Evolutionary conservation across 2,329 filamentous ascomycete genomes (phyloP).

Genomic region (Nothopassalora personata): DNA sequence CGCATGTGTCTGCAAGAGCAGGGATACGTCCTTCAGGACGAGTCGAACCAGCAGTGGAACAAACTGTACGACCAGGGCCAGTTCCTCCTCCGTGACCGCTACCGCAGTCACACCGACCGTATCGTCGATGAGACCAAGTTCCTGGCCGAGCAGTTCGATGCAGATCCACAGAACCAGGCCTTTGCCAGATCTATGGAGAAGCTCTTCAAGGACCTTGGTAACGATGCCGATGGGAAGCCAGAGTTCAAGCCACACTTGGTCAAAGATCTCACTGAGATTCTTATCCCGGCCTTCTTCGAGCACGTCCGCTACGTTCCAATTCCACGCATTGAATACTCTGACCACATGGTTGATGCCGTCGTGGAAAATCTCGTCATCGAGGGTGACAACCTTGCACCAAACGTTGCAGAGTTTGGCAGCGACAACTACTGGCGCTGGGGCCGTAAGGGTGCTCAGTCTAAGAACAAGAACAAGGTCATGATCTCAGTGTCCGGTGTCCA

Average conservation of each 20-base stretch:
- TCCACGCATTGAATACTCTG: conserved; percentile 87
- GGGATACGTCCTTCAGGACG: conserved; percentile 82
- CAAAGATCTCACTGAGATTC: conserved; percentile 82
- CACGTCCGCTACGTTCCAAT: conserved; percentile 85
- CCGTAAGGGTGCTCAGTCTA: conserved; percentile 77
- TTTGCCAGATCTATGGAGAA: conserved; percentile 73
- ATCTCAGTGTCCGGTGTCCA: conserved; percentile 84
- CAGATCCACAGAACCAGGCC: conserved; percentile 77
- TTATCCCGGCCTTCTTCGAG: conserved; percentile 77
- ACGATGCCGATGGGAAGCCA: conserved; percentile 75
- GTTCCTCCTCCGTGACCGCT: conserved; percentile 82
- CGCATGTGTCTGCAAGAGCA: conserved; percentile 81
- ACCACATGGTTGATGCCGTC: conserved; percentile 76
- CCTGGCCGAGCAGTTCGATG: conserved; percentile 79
- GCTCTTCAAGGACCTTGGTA: conserved; percentile 85
- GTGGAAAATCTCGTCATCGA: conserved; percentile 94
- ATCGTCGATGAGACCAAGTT: conserved; percentile 89
- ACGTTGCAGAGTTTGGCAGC: conserved; percentile 73
- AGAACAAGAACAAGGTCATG: conserved; percentile 78
- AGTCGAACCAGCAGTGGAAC: conserved; percentile 76
- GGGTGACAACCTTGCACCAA: conserved; percentile 94
- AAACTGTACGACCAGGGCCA: conserved; percentile 77
- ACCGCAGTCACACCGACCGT: conserved; percentile 77
- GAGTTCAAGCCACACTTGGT: conserved; percentile 88
- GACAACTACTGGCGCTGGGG: conserved; percentile 96